Evolutionary conservation across 208 protist genomes (phyloP), one percentile per base, ranked within the genome.

Genomic region (Crithidia expoeki): DNA sequence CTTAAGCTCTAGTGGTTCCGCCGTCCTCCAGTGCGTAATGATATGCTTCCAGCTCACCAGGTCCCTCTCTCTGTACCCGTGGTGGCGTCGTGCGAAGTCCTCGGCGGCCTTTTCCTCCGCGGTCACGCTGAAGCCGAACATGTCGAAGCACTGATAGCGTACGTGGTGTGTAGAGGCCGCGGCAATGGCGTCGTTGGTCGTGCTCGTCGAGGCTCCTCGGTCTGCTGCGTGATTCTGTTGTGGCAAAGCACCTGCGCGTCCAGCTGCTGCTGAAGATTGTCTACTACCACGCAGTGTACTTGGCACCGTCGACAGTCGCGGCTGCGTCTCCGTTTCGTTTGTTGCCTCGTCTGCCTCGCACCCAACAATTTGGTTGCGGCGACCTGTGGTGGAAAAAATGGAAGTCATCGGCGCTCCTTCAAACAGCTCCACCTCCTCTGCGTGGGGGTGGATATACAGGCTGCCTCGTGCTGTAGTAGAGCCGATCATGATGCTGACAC

Each of bases 81-180:
- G 33, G 28, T 50, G 40, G 30, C 47, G 64, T 21, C 69, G 53
- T 7, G 56, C 32, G 34, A 61, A 76, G 42, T 83, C 74, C 74
- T 96, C 88, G 19, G 83, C 76, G 7, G 82, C 79, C 74, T 93
- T 96, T 60, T 93, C 89, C 60, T 72, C 76, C 7, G 55, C 33
- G 3, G 81, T 88, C 12, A 96, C 79, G 30, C 72, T 74, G 55
- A 96, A 96, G 28, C 92, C 92, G 62, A 78, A 93, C 50, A 81
- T 83, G 59, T 95, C 90, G 30, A 82, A 75, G 44, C 65, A 78
- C 27, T 63, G 53, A 14, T 75, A 64, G 14, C n/a, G 19, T 9
- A 32, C n/a, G 4, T 40, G 60, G 34, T 44, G 46, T 33, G 23
- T 1, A 9, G 32, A 10, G 0, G 30, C n/a, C 21, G 42, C 10